A percentile compares a stretch with the other conserved stretches of the same genome.
Conservation (phyloP, 768 basidiomycete genomes). For the Tulasnella sp. region DNA sequence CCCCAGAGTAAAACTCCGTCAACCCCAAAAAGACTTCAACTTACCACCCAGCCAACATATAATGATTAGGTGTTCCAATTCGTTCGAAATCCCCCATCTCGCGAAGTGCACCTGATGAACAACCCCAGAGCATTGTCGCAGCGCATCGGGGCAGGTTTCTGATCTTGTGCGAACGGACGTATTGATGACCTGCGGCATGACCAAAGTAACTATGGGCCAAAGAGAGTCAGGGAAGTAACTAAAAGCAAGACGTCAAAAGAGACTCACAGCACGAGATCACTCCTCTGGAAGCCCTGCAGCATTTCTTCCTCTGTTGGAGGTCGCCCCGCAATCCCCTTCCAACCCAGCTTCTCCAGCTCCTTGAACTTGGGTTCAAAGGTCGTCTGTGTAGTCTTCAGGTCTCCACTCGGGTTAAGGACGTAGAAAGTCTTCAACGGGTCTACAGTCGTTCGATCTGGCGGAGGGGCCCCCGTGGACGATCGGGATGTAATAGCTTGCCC, state of each 20-base stretch:
- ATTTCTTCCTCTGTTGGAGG: constrained; percentile 81
- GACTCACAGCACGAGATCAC: constrained; percentile 86
- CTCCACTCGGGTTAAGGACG: constrained; percentile 87
- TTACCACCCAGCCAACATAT: constrained; percentile 96
- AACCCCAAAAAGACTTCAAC: constrained; percentile 31
- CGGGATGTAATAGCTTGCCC: constrained; percentile 23
- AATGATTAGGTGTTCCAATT: constrained; percentile 84
- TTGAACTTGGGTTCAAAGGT: constrained; percentile 73
- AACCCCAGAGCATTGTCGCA: constrained; percentile 74
- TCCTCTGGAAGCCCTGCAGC: constrained; percentile 54
- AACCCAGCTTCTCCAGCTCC: constrained; percentile 64
- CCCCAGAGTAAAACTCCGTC: neutral
- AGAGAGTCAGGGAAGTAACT: neutral
- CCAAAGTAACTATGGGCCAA: constrained; percentile 73
- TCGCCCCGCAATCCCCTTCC: constrained; percentile 73
- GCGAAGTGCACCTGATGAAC: constrained; percentile 81
- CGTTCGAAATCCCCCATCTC: constrained; percentile 95
- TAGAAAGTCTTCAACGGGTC: constrained; percentile 68
- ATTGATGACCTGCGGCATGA: constrained; percentile 94
- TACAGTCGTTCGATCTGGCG: constrained; percentile 45
- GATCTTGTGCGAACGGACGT: constrained; percentile 79
- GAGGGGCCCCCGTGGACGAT: constrained; percentile 21
- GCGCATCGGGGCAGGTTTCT: constrained; percentile 78
- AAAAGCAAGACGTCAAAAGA: constrained; percentile 24
- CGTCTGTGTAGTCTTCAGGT: constrained; percentile 73